Base-by-base conservation (phyloP, 169 alveolate genomes). In the Eimeria praecox region DNA sequence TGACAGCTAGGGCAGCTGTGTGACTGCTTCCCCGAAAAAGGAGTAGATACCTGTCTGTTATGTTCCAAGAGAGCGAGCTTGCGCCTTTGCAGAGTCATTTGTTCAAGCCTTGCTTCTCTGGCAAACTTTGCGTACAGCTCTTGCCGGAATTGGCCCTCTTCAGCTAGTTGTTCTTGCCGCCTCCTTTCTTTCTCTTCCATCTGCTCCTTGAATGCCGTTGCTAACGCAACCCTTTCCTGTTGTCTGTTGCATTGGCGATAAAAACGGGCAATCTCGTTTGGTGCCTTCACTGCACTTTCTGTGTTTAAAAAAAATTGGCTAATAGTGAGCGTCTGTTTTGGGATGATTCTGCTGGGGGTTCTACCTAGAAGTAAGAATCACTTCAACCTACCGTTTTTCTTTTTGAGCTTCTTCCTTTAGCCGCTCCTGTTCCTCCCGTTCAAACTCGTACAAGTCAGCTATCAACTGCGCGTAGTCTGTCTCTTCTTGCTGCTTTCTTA, bases 91-190 rank as follows among this genome's bases (percentile, higher is more conserved):
- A 96, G 97, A 94, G 97, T 97, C 97, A 97, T 94, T 94, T 98
- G 97, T 90, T 98, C 99, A 42, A 98, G 82, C 90, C 96, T 90
- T 73, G 97, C 98, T 90, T 98, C 98, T 52, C 97, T 97, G 56
- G 99, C 99, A 91, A 97, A 97, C 92, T 97, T 97, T 38, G 96
- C 97, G 97, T 97, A 96, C 95, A 98, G 96, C 83, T 95, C 91
- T 82, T 95, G 95, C 95, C 98, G 97, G 92, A 97, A 97, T 46
- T 96, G 97, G 38, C 96, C 95, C 96, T 98, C 99, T 97, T 97
- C 95, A 92, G 97, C 95, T 92, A 88, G 94, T 69, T 97, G 98
- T 77, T 96, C 98, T 66, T 92, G 96, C 62, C 95, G 87, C 46
- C 77, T 86, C 69, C 97, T 82, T 86, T 96, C 97, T 94, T 97